Evolutionary conservation across 371 early-diverging fungal genomes (phyloP), one percentile per base, ranked within the genome.

Genomic region (Blakeslea trispora): DNA sequence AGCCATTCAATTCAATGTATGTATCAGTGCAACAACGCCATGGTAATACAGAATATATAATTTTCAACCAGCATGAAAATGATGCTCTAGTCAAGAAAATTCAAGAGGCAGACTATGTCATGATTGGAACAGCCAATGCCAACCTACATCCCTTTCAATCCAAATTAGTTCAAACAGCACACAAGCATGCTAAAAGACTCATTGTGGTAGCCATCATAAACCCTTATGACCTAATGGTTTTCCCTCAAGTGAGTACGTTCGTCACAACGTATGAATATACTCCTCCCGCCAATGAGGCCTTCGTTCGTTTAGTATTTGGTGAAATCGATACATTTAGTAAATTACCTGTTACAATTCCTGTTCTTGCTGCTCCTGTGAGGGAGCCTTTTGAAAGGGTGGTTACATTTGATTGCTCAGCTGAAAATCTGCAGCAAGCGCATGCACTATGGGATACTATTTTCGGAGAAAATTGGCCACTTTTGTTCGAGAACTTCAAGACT

Each of bases 81-180:
- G n/a, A n/a, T n/a, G n/a, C n/a, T n/a, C n/a, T n/a, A n/a, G n/a
- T n/a, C n/a, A n/a, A n/a, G n/a, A n/a, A n/a, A n/a, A n/a, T n/a
- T n/a, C n/a, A n/a, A n/a, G n/a, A n/a, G 4, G 72, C 74, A 1
- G 64, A 62, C 18, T 59, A 52, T 49, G 66, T 79, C 9, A 57
- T 79, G 42, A 23, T 79, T 17, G 80, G 75, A 8, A 79, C 80
- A 15, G 80, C 74, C 22, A 79, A 79, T 43, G 80, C 68, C 7
- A 76, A 76, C 28, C 50, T 79, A 0, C 55, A 79, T 40, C 69
- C 69, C 0, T 79, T 74, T 59, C 80, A 79, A 45, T 62, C 61
- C 2, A 23, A 59, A 9, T 54, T 76, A 60, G 80, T 76, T 1
- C 41, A 71, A 18, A 55, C 53, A 14, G 68, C 63, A n/a, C 47